phyloP scores from a whole-genome alignment of 2,329 filamentous ascomycete genomes.

The Sphaerulina vaccinii region DNA sequence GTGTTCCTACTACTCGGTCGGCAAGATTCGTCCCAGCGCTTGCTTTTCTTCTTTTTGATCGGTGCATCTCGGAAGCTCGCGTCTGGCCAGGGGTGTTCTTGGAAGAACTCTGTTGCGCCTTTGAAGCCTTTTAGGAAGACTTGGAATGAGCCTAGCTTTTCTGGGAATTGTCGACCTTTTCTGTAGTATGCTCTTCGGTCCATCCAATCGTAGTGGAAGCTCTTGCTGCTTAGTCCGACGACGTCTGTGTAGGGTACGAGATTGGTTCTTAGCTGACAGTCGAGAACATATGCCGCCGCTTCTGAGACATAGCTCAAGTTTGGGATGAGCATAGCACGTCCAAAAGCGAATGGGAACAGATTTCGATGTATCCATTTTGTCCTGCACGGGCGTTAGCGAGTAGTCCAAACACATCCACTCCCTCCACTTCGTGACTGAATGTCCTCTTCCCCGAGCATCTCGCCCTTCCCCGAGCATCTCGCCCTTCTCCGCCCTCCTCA shows the following conservation, averaged over 20 bases:
- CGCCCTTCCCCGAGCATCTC: no score
- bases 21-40: conserved; percentile 77
- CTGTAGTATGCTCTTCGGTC: conserved; percentile 83
- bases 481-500: not conserved
- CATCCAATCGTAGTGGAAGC: conserved; percentile 98
- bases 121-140: conserved; percentile 97
- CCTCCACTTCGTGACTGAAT: no score
- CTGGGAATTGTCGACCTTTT: conserved; percentile 80
- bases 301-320: conserved; percentile 98
- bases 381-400: no score
- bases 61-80: conserved; percentile 64
- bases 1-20: conserved; percentile 59
- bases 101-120: conserved; percentile 91
- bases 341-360: conserved; percentile 95
- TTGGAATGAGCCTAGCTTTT: conserved; percentile 94
- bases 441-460: conserved; percentile 65
- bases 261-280: conserved; percentile 83
- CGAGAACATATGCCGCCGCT: conserved; percentile 92
- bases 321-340: conserved; percentile 89
- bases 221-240: conserved; percentile 89
- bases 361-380: conserved; percentile 96
- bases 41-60: conserved; percentile 66
- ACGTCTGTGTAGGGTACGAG: conserved; percentile 97
- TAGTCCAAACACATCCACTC: no score
- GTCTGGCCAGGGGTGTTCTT: conserved; percentile 96